Base-by-base conservation (phyloP, 805 yeast genomes). In the Isabelozyma rhagii region DNA sequence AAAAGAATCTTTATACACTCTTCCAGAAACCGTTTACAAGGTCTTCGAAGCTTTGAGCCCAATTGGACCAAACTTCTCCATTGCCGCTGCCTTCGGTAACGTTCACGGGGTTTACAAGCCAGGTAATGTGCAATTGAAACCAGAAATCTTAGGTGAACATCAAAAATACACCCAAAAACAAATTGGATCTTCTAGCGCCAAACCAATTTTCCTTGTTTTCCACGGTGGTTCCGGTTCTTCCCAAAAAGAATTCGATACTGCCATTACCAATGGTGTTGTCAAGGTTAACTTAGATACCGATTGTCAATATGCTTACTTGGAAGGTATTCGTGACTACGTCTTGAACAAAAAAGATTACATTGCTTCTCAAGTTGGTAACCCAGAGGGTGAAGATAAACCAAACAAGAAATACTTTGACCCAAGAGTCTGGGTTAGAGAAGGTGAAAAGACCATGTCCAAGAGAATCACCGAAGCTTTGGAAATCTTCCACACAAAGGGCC, bases 351-450 rank as follows among this genome's bases (percentile, higher is more conserved):
- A 93, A 85, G 99, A 92, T 77, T 94, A 94, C 86, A 73, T 94
- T 63, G 62, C 81, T 79, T 57, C 87, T 51, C 88, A 77, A 77
- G 97, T 94, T 66, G 99, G 99, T 79, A 94, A 94, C 96, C 99
- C 99, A 79, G 97, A 93, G 18, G 99, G 98, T 76, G 93, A 80
- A 50, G 98, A 94, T 79, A 89, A 90, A 83, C 99, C 99, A 80
- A 94, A 94, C 93, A 94, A 94, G 92, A 94, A 94, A 82, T 91
- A 79, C 90, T 94, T 90, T 72, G 99, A 94, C 81, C 99, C 99
- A 80, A 93, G 99, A 86, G 98, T 92, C 77, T 94, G 99, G 99
- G 97, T 94, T 61, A 92, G 98, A 84, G 98, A 93, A 81, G 98
- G 99, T 83, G 99, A 94, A 84, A 91, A 91, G 91, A 91, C 97